Percentiles rank a stretch among this genome's conserved stretches.
phyloP scores from a whole-genome alignment of 2,329 filamentous ascomycete species.

The Thermoascus crustaceus region DNA sequence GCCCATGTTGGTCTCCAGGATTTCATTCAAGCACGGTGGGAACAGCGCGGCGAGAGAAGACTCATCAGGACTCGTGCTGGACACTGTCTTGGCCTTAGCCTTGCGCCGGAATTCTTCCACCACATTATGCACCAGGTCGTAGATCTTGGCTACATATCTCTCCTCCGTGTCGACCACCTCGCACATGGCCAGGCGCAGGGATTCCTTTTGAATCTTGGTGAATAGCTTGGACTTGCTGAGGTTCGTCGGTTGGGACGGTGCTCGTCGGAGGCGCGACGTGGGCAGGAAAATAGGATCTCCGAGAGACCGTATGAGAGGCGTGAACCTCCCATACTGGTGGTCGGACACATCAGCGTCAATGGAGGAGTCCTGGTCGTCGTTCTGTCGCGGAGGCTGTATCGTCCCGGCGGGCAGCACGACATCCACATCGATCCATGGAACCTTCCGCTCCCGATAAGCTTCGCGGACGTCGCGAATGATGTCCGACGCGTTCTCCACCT shows the following conservation, averaged over 20 bases:
- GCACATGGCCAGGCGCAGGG: slow-evolving; percentile 76
- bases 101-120: slow-evolving; percentile 71
- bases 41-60: slow-evolving; percentile 70
- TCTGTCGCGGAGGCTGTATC: slow-evolving; percentile 55
- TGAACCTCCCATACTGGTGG: slow-evolving; percentile 67
- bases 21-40: slow-evolving; percentile 68
- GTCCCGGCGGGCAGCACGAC: slow-evolving; percentile 72
- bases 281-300: slow-evolving; percentile 81
- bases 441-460: slow-evolving; percentile 70
- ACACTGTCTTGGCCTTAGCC: slow-evolving; percentile 49
- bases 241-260: slow-evolving; percentile 76
- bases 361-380: slow-evolving; percentile 57
- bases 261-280: slow-evolving; percentile 72
- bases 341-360: slow-evolving; percentile 21
- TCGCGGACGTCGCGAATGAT: slow-evolving; percentile 65
- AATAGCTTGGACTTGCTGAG: slow-evolving; percentile 72
- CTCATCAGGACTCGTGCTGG: slow-evolving; percentile 63
- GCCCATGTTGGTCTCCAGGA: slow-evolving; percentile 69
- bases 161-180: slow-evolving; percentile 92
- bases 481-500: slow-evolving; percentile 66
- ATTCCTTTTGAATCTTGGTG: slow-evolving; percentile 71
- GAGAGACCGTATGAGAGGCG: slow-evolving; percentile 65
- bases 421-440: slow-evolving; percentile 82
- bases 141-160: slow-evolving; percentile 81
- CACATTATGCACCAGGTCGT: slow-evolving; percentile 72